These are phyloP conservation scores for Amanita pallidorosea DNA, from an alignment of 768 basidiomycete species.

Conservation along the genomic window DNA sequence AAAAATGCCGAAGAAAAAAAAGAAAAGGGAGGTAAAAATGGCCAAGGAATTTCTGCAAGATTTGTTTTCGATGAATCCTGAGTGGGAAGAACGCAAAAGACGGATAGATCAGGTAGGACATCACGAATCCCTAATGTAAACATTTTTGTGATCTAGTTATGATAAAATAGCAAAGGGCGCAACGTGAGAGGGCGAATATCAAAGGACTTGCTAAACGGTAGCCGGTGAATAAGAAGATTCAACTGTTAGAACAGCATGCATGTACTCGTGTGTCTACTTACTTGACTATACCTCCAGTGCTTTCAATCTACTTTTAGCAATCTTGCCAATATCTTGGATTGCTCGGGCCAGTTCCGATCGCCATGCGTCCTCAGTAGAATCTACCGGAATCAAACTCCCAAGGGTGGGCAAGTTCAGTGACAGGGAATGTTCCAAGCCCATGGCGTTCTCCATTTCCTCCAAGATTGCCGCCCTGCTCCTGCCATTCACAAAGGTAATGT, in stretches of 20 bases:
- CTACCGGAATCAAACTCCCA: slow-evolving; percentile 24
- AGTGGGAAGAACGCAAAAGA: slow-evolving; percentile 47
- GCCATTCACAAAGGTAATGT: slow-evolving; percentile 90
- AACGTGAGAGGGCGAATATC: background rate
- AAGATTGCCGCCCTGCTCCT: slow-evolving; percentile 61
- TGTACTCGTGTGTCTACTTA: background rate
- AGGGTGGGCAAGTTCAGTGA: slow-evolving; percentile 30
- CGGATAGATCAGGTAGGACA: slow-evolving; percentile 37
- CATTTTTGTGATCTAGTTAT: background rate
- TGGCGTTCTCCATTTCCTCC: slow-evolving; percentile 66
- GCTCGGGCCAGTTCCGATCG: slow-evolving; percentile 59
- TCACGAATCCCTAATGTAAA: background rate
- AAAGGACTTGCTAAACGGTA: background rate
- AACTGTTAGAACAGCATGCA: background rate
- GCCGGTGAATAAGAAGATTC: background rate
- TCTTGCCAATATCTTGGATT: slow-evolving; percentile 58
- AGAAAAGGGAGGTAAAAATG: slow-evolving; percentile 18
- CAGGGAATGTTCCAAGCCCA: slow-evolving; percentile 43
- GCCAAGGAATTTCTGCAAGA: slow-evolving; percentile 46
- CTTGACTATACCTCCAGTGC: slow-evolving; percentile 29
- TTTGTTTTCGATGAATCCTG: slow-evolving; percentile 45
- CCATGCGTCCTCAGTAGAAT: slow-evolving; percentile 42
- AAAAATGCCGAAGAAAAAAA: slow-evolving; percentile 27
- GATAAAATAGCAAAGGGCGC: background rate
- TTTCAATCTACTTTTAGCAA: slow-evolving; percentile 60